Base-by-base conservation (phyloP, 2,329 filamentous ascomycete genomes). In the Neonectria sp. region DNA sequence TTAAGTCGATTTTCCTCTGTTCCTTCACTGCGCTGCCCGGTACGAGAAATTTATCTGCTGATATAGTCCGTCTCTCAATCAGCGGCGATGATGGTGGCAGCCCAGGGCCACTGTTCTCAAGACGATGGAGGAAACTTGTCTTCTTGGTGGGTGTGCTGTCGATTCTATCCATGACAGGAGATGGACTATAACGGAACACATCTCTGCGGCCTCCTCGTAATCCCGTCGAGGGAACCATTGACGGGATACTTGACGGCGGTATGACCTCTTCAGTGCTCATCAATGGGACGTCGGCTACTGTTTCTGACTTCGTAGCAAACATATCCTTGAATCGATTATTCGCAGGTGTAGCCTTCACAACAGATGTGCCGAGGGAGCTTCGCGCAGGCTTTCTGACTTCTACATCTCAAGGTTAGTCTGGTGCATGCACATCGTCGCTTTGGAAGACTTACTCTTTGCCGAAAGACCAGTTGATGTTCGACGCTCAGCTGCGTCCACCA, bases 401-500 rank as follows among this genome's bases (percentile, higher is more conserved):
- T 88, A 62, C 6, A 59, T 48, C 51, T 48, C 31, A 63, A 48
- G 37, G 70, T 83, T 75, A 86, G 80, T 27, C 53, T 33, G n/a
- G 33, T 27, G 17, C 4, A 33, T 12, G 33, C 8, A 2, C 56
- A 40, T n/a, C 51, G 33, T 45, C 24, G 46, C 43, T 3, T 17
- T 55, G 21, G 45, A 17, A 49, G 33, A 79, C 85, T 79, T 81
- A 90, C 88, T 90, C 75, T 79, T 82, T 2, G 75, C 70, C 5
- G 83, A 83, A 55, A 85, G 76, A 51, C 83, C 82, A 4, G 83
- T 82, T 17, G 83, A 83, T 6, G 84, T 82, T 60, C 90, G 88
- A 72, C 87, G 87, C 77, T 94, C 91, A 5, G 89, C 87, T 29
- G 89, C 91, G 70, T 93, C 92, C 4, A 88, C 89, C 63, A 93